Evolutionary conservation across 1,139 yeast species (phyloP), one percentile per base, ranked within the genome.

Genomic region (Yamadazyma mexicana): DNA sequence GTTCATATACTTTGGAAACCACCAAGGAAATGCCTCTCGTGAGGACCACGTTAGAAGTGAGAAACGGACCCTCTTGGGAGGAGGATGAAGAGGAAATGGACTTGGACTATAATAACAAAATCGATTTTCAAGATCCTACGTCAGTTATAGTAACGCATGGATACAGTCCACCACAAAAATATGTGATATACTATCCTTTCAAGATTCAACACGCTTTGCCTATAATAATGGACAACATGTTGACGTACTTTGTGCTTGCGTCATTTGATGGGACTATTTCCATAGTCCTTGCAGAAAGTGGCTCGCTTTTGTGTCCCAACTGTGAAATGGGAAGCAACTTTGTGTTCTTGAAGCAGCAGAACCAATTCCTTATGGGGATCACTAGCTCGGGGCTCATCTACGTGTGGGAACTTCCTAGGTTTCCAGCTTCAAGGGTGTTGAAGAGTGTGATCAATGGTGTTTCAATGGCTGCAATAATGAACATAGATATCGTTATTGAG

Each of bases 231-330:
- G 59, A 63, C 18, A 52, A 51, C 2, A 46, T 42, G 6, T 53
- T 71, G 23, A 51, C 51, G 15, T 74, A 61, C 43, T 72, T 76
- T 69, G 76, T 70, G n/a, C 61, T 91, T 26, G 80, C 84, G 3
- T 79, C 95, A 0, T 88, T 92, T 17, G 76, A 80, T 34, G 88
- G 89, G 1, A 73, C 79, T 4, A 47, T 79, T 3, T 87, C 85
- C 55, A 76, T 95, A 66, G 75, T 94, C 0, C 75, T 82, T 10
- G 78, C 86, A 1, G 76, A 84, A 2, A 51, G 70, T 1, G 95
- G 94, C 1, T 56, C 69, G 17, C 62, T 63, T 24, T 46, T 69
- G 0, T 58, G 66, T 38, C 82, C 86, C 2, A 58, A 70, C n/a
- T 57, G 81, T 14, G 84, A 66, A 77, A 70, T 73, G 73, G 98